Evolutionary conservation across 139 green algal genomes (phyloP), one percentile per base, ranked within the genome.

Genomic region (Haematococcus sp.): DNA sequence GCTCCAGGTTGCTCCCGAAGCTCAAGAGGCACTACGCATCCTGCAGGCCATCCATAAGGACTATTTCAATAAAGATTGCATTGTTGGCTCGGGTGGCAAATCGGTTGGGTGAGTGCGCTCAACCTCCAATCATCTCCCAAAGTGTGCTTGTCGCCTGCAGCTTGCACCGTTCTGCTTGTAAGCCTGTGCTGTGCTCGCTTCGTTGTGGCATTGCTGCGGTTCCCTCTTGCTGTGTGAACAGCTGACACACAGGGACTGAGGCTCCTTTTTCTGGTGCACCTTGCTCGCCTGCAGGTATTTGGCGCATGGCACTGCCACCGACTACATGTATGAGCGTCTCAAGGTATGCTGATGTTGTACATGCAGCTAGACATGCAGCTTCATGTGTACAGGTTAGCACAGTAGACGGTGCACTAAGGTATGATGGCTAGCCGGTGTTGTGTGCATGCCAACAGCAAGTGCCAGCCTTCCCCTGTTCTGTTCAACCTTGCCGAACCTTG

Each of bases 261-360:
- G 40, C 40, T 49, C n/a, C n/a, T n/a, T n/a, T n/a, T n/a, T n/a
- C n/a, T n/a, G n/a, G n/a, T n/a, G 40, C 40, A 11, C 58, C 4
- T 16, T 27, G 9, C 51, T 3, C 7, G 28, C 17, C 1, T 33
- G 54, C 75, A 89, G 91, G 22, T 98, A 98, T 73, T 69, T 98
- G 19, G 95, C 95, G 1, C 95, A 99, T 77, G 95, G 95, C 32
- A 98, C 94, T 0, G 94, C 91, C 51, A 97, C 94, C 27, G 95
- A 99, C 84, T 97, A 95, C 83, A 98, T 98, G 86, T 97, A 88
- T 33, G 79, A 89, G 3, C n/a, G 69, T 46, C 70, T 91, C 30
- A 68, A 68, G 60, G 60, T 68, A 43, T 11, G 60, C 5, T 15
- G 40, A 11, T 11, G 40, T 19, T 9, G 54, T 19, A 32, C 4